Evolutionary conservation across 768 basidiomycete species (phyloP).

Genomic region (Termitomyces sp.): DNA sequence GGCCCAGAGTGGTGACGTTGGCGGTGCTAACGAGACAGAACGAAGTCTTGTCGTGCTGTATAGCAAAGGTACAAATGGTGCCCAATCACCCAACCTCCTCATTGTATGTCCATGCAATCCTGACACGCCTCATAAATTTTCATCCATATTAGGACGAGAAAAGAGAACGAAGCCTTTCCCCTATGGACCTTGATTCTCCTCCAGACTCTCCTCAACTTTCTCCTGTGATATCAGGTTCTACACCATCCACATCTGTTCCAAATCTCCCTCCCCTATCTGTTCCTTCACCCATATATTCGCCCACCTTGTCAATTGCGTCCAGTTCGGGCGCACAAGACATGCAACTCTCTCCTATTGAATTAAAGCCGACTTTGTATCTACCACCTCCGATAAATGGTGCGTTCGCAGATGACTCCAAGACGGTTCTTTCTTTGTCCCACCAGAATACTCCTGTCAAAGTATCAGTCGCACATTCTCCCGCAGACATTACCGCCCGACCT

Average conservation of each 20-base stretch:
- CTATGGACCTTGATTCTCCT: slow-evolving; percentile 57
- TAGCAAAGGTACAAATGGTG: not conserved
- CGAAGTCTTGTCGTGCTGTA: not conserved
- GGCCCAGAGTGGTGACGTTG: slow-evolving; percentile 8
- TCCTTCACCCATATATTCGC: slow-evolving; percentile 15
- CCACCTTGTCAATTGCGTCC: slow-evolving; percentile 19
- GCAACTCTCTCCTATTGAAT: slow-evolving; percentile 19
- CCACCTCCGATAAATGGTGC: not conserved
- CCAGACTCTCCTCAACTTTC: slow-evolving; percentile 26
- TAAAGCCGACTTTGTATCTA: not conserved
- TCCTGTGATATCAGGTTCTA: slow-evolving; percentile 2
- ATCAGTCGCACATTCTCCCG: not conserved
- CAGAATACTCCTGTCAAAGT: not conserved
- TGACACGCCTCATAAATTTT: slow-evolving; percentile 4
- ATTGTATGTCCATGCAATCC: slow-evolving; percentile 12
- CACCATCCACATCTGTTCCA: not conserved
- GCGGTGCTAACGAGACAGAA: slow-evolving; percentile 18
- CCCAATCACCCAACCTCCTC: not conserved
- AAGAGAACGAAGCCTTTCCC: slow-evolving; percentile 45
- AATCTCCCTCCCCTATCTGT: not conserved
- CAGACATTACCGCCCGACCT: not conserved
- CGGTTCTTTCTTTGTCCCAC: not conserved
- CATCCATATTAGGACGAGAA: slow-evolving; percentile 6
- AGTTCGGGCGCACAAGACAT: slow-evolving; percentile 20
- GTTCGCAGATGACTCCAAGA: not conserved